A percentile compares a stretch with the other conserved stretches of the same genome.
These are phyloP conservation scores for Ophiosphaerella narmari DNA, from an alignment of 2,329 filamentous ascomycete species.

Conservation along the genomic window DNA sequence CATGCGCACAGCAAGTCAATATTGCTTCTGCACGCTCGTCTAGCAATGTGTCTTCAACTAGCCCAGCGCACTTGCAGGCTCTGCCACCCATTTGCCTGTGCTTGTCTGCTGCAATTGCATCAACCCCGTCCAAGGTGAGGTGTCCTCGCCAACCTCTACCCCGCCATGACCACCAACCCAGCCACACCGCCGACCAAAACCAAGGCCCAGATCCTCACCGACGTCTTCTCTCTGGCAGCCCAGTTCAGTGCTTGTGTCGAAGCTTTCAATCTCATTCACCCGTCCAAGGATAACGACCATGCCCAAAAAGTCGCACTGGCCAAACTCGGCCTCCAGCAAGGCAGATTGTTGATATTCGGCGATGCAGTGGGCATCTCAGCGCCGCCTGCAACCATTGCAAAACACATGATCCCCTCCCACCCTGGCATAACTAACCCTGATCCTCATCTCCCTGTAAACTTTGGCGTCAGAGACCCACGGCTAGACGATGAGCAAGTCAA, in stretches of 20 bases:
- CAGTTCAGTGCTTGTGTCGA: conserved; percentile 56
- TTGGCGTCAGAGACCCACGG: conserved; percentile 48
- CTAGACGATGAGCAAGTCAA: conserved; percentile 48
- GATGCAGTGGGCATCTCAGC: conserved; percentile 53
- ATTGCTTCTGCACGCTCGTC: conserved; percentile 9
- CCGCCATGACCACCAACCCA: conserved; percentile 30
- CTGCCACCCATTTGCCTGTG: background rate
- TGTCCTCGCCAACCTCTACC: conserved; percentile 9
- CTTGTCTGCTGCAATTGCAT: background rate
- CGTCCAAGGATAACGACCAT: conserved; percentile 48
- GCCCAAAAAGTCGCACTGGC: conserved; percentile 51
- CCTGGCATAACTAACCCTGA: conserved; percentile 52
- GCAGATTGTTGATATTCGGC: conserved; percentile 55
- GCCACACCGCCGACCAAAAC: conserved; percentile 22
- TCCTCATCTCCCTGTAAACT: conserved; percentile 51
- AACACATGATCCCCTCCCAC: conserved; percentile 51
- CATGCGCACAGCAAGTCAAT: conserved; percentile 29
- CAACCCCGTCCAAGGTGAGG: background rate
- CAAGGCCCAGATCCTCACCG: conserved; percentile 43
- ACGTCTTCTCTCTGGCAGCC: conserved; percentile 49
- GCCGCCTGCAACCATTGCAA: conserved; percentile 50
- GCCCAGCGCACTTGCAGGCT: background rate
- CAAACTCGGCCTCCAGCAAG: conserved; percentile 53
- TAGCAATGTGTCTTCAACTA: background rate
- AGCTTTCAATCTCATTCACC: conserved; percentile 53